Evolutionary conservation across 1,284 basidiomycete species (phyloP).

Genomic region (Irpex sp.): DNA sequence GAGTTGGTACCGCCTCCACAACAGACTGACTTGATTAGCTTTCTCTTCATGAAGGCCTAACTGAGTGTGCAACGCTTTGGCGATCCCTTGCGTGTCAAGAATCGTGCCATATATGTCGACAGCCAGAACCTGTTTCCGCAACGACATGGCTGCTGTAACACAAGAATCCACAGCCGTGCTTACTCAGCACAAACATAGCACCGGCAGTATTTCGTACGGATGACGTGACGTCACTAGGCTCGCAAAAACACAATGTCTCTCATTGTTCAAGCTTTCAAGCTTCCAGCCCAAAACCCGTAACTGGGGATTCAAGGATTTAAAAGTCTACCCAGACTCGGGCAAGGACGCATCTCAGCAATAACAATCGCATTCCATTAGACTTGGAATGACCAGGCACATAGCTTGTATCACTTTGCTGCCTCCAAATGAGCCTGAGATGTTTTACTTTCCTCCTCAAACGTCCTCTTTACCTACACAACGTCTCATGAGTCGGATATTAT

Average conservation of each 20-base stretch:
- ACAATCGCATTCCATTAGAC: too few relatives aligned
- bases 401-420: neutral
- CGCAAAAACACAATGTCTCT: too few relatives aligned
- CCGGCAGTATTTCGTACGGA: too few relatives aligned
- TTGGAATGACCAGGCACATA: neutral
- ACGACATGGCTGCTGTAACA: neutral
- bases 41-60: slow-evolving; percentile 13
- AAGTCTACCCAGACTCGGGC: too few relatives aligned
- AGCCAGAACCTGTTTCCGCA: slow-evolving; percentile 14
- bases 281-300: too few relatives aligned
- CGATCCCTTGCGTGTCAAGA: slow-evolving; percentile 24
- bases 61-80: slow-evolving; percentile 12
- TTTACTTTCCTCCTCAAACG: slow-evolving; percentile 31
- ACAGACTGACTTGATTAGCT: slow-evolving; percentile 15
- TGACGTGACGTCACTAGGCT: too few relatives aligned
- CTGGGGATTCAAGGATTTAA: too few relatives aligned
- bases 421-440: neutral
- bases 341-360: neutral
- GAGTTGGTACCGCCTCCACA: slow-evolving; percentile 28
- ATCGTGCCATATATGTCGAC: slow-evolving; percentile 32
- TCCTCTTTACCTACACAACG: slow-evolving; percentile 26
- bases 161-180: too few relatives aligned
- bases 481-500: neutral
- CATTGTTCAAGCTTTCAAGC: too few relatives aligned
- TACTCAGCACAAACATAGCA: too few relatives aligned